A percentile compares a stretch with the other conserved stretches of the same genome.
phyloP scores from a whole-genome alignment of 2,329 filamentous ascomycete genomes.

The Parasarocladium wereldwijsianum region DNA sequence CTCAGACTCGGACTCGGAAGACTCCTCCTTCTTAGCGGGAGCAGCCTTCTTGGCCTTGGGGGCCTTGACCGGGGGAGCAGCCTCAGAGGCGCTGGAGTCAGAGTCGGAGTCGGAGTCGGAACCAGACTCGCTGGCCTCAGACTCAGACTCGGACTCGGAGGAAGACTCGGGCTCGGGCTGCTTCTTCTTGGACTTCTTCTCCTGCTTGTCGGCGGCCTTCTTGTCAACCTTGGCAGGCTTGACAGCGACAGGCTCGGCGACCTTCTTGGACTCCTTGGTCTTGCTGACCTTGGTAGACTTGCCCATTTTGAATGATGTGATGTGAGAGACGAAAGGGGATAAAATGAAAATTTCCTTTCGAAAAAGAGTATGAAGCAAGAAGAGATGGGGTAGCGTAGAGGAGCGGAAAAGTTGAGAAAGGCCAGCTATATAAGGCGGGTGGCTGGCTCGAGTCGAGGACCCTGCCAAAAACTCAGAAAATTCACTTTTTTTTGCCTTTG shows the following conservation, averaged over 20 bases:
- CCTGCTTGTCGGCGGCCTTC: constrained; percentile 33
- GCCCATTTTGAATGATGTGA: constrained; percentile 36
- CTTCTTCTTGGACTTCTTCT: constrained; percentile 34
- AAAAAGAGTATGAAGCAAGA: constrained; percentile 6
- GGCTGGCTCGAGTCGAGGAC: constrained; percentile 6
- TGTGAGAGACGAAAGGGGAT: constrained; percentile 5
- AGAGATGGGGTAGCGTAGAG: constrained; percentile 8
- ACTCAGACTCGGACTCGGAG: constrained; percentile 20
- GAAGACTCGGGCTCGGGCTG: constrained; percentile 25
- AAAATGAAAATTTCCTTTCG: constrained; percentile 4
- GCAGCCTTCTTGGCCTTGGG: constrained; percentile 13
- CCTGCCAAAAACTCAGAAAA: constrained; percentile 6
- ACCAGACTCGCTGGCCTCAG: constrained; percentile 18
- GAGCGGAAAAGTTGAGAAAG: constrained; percentile 5
- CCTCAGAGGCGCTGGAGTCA: constrained; percentile 17
- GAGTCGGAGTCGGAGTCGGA: constrained; percentile 17
- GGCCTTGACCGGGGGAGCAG: constrained; percentile 9
- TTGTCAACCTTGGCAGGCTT: constrained; percentile 55
- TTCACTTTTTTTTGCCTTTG: constrained; percentile 15
- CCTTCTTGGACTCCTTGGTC: constrained; percentile 37
- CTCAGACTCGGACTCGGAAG: constrained; percentile 16
- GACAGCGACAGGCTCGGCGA: constrained; percentile 39
- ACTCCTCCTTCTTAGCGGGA: constrained; percentile 13
- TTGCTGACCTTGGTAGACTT: constrained; percentile 36
- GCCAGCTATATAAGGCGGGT: constrained; percentile 8